Evolutionary conservation across 257 asterid species (phyloP).

Genomic region (Nicotiana attenuata): DNA sequence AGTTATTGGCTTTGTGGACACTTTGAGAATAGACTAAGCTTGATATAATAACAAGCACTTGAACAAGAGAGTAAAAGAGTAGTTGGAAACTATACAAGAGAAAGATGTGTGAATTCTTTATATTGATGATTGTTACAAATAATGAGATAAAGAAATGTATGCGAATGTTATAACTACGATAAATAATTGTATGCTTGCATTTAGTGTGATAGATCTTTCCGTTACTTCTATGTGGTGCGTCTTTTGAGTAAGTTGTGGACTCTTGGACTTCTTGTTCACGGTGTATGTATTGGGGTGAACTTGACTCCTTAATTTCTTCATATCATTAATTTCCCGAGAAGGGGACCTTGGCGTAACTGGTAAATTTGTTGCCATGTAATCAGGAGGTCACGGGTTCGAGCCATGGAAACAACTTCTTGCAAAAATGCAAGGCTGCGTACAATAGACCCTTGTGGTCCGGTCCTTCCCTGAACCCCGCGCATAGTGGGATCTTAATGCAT

Average conservation of each 20-base stretch:
- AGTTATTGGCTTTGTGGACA: background rate
- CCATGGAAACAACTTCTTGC: too few relatives aligned
- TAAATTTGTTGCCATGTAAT: too few relatives aligned
- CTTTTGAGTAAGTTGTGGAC: background rate
- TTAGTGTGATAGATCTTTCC: background rate
- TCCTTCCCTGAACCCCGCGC: too few relatives aligned
- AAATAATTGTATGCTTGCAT: background rate
- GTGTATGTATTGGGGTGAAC: background rate
- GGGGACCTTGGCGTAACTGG: too few relatives aligned
- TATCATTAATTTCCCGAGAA: background rate
- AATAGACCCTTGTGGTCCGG: too few relatives aligned
- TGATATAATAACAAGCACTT: background rate
- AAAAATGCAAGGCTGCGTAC: too few relatives aligned
- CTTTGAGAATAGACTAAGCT: background rate
- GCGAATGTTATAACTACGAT: background rate
- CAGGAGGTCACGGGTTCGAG: too few relatives aligned
- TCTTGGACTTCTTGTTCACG: background rate
- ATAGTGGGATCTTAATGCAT: too few relatives aligned
- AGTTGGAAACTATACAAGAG: background rate
- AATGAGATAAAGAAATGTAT: background rate
- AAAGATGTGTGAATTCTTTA: background rate
- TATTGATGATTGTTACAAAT: background rate
- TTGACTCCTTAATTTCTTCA: background rate
- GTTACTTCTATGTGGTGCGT: background rate
- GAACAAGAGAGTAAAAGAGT: background rate